Evolutionary conservation across 345 rosid genomes (phyloP).

Genomic region (Ceriops zippeliana): DNA sequence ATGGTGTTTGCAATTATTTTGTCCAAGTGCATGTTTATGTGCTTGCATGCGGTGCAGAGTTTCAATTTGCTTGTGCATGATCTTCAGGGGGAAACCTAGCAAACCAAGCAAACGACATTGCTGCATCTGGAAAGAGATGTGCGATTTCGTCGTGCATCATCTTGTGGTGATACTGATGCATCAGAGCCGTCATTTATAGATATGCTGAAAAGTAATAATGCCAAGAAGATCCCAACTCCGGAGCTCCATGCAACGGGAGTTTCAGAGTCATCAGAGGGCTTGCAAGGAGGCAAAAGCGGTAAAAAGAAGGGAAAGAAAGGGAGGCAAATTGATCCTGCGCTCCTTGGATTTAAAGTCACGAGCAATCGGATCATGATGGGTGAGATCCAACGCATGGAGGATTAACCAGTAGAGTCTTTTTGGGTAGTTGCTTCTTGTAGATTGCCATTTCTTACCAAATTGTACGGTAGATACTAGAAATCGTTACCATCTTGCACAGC

Average conservation of each 20-base stretch:
- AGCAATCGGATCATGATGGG: constrained; percentile 98
- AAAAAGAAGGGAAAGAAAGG: constrained; percentile 94
- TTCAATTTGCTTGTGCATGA: too few relatives aligned
- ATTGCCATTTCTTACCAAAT: neutral
- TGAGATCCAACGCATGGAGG: constrained; percentile 62
- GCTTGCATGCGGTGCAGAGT: too few relatives aligned
- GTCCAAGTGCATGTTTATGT: neutral
- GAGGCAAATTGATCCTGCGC: constrained; percentile 82
- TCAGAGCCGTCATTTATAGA: constrained; percentile 78
- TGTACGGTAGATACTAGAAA: neutral
- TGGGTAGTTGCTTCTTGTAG: neutral
- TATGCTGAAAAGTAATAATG: constrained; percentile 49
- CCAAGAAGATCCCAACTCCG: constrained; percentile 19
- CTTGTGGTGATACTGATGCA: constrained; percentile 41
- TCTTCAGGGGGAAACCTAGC: constrained; percentile 19
- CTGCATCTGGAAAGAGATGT: constrained; percentile 41
- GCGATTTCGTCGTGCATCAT: constrained; percentile 47
- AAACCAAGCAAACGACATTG: constrained; percentile 13
- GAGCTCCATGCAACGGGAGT: constrained; percentile 11
- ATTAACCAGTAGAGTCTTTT: constrained; percentile 20
- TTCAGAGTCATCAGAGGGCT: constrained; percentile 25
- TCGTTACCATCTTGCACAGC: neutral
- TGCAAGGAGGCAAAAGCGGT: constrained; percentile 33
- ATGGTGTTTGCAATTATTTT: neutral
- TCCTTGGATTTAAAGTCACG: constrained; percentile 82